Evolutionary conservation across 208 protist genomes (phyloP).

Genomic region (Porcisia hertigi): DNA sequence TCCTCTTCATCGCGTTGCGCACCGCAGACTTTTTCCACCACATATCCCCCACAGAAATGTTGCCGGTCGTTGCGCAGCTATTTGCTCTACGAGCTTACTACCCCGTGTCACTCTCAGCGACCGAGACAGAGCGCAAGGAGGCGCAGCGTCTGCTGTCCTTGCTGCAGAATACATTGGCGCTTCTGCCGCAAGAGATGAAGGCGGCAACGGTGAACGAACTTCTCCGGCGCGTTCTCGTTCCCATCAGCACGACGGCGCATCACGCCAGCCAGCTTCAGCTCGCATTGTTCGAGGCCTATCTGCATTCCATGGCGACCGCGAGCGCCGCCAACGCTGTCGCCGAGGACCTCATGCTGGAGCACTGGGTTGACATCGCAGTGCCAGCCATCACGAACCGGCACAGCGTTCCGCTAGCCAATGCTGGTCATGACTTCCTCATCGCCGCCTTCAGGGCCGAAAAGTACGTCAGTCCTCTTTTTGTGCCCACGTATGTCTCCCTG

Average conservation of each 20-base stretch:
- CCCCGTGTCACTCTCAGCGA: slow-evolving; percentile 14
- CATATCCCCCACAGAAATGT: slow-evolving; percentile 23
- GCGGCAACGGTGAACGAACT: slow-evolving; percentile 28
- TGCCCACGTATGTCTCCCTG: slow-evolving; percentile 73
- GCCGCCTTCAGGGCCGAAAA: slow-evolving; percentile 61
- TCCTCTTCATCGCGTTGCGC: slow-evolving; percentile 46
- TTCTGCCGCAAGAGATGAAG: slow-evolving; percentile 45
- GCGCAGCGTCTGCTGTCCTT: slow-evolving; percentile 18
- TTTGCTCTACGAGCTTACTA: slow-evolving; percentile 56
- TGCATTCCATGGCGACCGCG: slow-evolving; percentile 57
- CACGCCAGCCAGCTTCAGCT: slow-evolving; percentile 52
- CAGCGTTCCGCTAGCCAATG: slow-evolving; percentile 47
- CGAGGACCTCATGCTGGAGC: slow-evolving; percentile 54
- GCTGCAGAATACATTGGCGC: slow-evolving; percentile 30
- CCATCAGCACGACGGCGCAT: slow-evolving; percentile 18
- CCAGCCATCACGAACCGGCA: slow-evolving; percentile 42
- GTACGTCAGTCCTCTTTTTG: slow-evolving; percentile 67
- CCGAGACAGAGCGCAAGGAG: slow-evolving; percentile 24
- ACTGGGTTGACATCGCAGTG: slow-evolving; percentile 68
- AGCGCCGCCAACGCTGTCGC: slow-evolving; percentile 56
- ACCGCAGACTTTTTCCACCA: slow-evolving; percentile 28
- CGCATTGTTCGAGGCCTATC: slow-evolving; percentile 67
- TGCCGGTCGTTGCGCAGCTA: slow-evolving; percentile 45
- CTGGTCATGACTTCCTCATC: slow-evolving; percentile 70
- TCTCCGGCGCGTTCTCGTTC: slow-evolving; percentile 25